Conservation (phyloP, 345 rosid species). For the Boechera retrofracta region DNA sequence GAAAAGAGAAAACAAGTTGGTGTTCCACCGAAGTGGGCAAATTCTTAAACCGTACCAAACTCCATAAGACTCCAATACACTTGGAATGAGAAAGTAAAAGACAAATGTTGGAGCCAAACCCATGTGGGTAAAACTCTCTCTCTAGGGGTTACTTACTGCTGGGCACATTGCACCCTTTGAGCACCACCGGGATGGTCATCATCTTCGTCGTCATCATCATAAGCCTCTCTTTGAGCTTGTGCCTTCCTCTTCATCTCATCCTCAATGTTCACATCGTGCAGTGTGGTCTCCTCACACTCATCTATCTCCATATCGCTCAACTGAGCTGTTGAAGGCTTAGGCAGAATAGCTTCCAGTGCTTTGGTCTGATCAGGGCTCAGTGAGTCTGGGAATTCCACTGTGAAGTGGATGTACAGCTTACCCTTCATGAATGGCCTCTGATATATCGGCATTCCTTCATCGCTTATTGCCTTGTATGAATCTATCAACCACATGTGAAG, state of each 20-base stretch:
- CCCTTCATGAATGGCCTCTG: constrained; percentile 81
- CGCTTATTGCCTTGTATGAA: constrained; percentile 69
- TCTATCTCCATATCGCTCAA: constrained; percentile 74
- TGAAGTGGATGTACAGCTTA: constrained; percentile 69
- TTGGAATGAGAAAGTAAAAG: background rate
- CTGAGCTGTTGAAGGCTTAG: constrained; percentile 49
- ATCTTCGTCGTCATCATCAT: constrained; percentile 61
- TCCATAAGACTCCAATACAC: constrained; percentile 39
- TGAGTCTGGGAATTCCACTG: constrained; percentile 65
- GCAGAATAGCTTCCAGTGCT: constrained; percentile 57
- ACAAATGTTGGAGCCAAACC: constrained; percentile 37
- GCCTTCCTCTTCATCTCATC: constrained; percentile 75
- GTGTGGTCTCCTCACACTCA: constrained; percentile 77
- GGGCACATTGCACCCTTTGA: constrained; percentile 76
- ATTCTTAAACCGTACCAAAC: constrained; percentile 30
- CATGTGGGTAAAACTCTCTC: constrained; percentile 36
- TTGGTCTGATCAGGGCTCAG: constrained; percentile 60
- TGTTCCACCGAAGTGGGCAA: constrained; percentile 21
- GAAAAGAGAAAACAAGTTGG: background rate
- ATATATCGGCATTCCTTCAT: constrained; percentile 80
- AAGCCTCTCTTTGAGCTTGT: constrained; percentile 61
- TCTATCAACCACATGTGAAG: constrained; percentile 40
- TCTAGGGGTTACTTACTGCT: constrained; percentile 55
- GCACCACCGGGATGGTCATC: constrained; percentile 56
- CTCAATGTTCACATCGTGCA: constrained; percentile 71